phyloP scores from a whole-genome alignment of 345 rosid genomes.

The Eucalyptus marginata region DNA sequence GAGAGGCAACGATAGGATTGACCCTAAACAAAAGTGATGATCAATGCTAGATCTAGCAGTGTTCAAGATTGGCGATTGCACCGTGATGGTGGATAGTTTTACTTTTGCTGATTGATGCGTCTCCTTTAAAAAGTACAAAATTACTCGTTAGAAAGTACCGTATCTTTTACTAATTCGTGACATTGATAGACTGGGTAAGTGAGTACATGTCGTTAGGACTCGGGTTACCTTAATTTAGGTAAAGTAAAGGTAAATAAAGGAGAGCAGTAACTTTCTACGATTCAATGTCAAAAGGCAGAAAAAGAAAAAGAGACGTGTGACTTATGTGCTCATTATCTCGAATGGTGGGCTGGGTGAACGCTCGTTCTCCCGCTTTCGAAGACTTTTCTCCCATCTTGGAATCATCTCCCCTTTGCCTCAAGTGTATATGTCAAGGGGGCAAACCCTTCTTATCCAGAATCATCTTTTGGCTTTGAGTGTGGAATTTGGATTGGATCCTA shows the following conservation, averaged over 20 bases:
- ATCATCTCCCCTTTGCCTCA: neutral
- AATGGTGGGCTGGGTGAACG: neutral
- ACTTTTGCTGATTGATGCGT: accelerated
- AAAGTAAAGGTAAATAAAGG: neutral
- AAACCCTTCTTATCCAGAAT: neutral
- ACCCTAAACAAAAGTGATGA: neutral
- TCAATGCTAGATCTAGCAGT: accelerated
- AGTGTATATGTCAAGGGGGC: neutral
- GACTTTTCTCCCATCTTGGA: neutral
- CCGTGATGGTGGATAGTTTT: accelerated
- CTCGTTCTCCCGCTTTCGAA: neutral
- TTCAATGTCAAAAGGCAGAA: neutral
- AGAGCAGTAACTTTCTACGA: neutral
- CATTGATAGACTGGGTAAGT: neutral
- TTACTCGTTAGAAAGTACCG: accelerated
- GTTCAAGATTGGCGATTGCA: neutral
- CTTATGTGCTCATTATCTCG: neutral
- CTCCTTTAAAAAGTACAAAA: neutral
- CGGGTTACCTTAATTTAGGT: neutral
- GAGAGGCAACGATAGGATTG: neutral
- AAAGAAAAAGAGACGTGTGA: neutral
- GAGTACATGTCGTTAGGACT: neutral
- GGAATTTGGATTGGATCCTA: neutral
- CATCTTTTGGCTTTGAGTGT: neutral
- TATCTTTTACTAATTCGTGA: neutral